Conservation (phyloP, 169 alveolate genomes). For the Eimeria tenella region DNA sequence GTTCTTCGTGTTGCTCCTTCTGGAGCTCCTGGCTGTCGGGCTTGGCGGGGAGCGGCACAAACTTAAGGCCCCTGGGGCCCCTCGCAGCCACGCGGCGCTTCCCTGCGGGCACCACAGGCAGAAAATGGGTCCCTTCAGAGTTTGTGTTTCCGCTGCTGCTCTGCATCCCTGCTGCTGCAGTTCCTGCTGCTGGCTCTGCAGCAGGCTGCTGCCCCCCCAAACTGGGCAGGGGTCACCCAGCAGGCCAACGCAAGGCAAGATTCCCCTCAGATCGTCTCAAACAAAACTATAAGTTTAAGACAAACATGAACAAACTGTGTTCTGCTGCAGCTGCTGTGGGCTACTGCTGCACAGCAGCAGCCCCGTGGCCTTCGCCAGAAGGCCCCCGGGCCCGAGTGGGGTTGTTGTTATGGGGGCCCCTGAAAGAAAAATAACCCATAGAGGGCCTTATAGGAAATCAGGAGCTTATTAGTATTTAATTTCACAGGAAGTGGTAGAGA, state of each 20-base stretch:
- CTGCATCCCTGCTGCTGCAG: neutral
- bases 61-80: constrained; percentile 52
- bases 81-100: constrained; percentile 34
- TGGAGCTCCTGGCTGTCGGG: neutral
- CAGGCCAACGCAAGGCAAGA: no score
- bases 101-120: constrained; percentile 2
- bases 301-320: neutral
- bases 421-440: neutral
- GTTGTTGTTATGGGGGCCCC: constrained; percentile 4
- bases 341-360: neutral
- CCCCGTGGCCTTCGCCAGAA: neutral
- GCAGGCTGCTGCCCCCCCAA: neutral
- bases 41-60: constrained; percentile 2
- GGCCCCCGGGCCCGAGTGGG: constrained; percentile 19
- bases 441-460: neutral
- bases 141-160: neutral
- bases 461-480: neutral
- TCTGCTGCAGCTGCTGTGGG: neutral
- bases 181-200: constrained; percentile 8
- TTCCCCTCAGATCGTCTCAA: no score
- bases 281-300: no score
- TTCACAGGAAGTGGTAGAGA: neutral
- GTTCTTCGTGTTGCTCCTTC: constrained; percentile 29
- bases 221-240: no score
- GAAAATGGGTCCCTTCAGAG: neutral